Conservation (phyloP, 768 basidiomycete genomes). For the Suillus fuscotomentosus region DNA sequence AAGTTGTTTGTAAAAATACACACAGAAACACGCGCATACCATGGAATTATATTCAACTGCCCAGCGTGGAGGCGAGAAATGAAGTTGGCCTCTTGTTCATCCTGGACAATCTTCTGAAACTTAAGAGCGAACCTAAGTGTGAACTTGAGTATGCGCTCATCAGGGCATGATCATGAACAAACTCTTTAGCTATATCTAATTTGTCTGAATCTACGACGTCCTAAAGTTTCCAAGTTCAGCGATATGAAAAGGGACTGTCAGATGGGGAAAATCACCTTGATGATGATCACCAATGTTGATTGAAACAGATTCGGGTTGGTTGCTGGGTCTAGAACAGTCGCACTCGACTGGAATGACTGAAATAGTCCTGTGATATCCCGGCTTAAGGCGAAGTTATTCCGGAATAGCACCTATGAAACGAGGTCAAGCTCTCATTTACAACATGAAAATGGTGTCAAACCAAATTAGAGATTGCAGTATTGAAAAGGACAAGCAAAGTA, state of each 20-base stretch:
- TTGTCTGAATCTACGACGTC: conserved; percentile 65
- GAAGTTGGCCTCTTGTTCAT: conserved; percentile 61
- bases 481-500: conserved; percentile 60
- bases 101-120: conserved; percentile 60
- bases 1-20: too few species aligned
- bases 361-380: conserved; percentile 63
- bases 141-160: background rate
- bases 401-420: conserved; percentile 52
- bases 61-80: conserved; percentile 60
- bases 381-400: conserved; percentile 64
- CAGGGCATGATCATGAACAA: conserved; percentile 13
- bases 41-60: conserved; percentile 56
- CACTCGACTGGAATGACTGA: conserved; percentile 60
- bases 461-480: conserved; percentile 63
- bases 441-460: conserved; percentile 27
- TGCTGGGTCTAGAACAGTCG: conserved; percentile 55
- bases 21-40: conserved; percentile 29
- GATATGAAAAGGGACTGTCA: background rate
- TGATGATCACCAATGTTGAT: conserved; percentile 59
- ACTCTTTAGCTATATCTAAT: conserved; percentile 58
- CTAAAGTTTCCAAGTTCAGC: conserved; percentile 25
- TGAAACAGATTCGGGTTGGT: conserved; percentile 59
- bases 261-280: conserved; percentile 41
- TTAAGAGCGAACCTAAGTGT: conserved; percentile 50
- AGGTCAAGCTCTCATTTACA: background rate